Evolutionary conservation across 2,329 filamentous ascomycete genomes (phyloP), one percentile per base, ranked within the genome.

Genomic region (Alternaria solani): DNA sequence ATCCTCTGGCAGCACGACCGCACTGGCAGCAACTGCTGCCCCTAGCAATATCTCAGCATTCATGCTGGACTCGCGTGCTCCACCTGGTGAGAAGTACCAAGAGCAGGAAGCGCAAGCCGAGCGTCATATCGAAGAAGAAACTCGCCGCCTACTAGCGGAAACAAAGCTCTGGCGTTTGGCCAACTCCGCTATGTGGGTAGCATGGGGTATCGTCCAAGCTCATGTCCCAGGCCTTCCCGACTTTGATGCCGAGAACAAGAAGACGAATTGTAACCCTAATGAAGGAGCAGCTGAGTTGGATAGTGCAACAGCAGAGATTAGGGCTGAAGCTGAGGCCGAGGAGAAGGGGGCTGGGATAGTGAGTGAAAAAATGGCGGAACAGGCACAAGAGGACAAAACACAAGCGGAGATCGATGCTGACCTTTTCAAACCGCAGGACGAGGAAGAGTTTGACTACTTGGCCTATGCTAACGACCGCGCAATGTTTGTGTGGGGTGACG

Each of bases 151-250:
- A 28, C 82, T 95, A 73, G 87, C 89, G 41, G 93, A 98, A 80
- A 89, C 92, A 2, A 84, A 88, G 16, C 83, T 96, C 46, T 99
- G 95, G 95, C 88, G 95, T 3, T 83, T 92, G 0, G 92, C 93
- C 39, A 96, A 95, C 79, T 93, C 90, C 36, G 93, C 92, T 2
- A 88, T 91, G 80, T 99, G 95, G 95, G 88, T 96, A 25, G 92
- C 93, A 1, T 99, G 95, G 95, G 95, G 95, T 25, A 92, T 98
- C 63, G 91, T 99, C 52, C 95, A 99, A 80, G 94, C 95, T 48
- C 94, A 95, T 75, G 85, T 96, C 1, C 89, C 92, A 0, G 92
- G 89, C 0, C 83, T 94, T 75, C 87, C 90, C 18, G 80, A 81
- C 16, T 82, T 83, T 36, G 80, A 79, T 14, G 62, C 67, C 2